Conservation (phyloP, 2,329 filamentous ascomycete genomes). For the Diaporthe sp. region DNA sequence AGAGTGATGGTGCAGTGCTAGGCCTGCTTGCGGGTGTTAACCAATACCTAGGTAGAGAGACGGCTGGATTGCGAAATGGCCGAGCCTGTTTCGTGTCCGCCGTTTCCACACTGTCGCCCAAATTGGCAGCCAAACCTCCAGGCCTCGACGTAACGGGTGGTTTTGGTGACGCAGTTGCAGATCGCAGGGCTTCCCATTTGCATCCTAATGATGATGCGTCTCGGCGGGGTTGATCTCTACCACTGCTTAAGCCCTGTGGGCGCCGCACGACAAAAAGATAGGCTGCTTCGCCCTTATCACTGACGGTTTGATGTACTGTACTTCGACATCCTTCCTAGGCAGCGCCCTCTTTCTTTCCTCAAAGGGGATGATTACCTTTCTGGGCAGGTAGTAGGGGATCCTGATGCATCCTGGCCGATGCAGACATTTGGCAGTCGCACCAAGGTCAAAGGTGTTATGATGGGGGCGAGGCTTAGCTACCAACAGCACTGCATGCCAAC, state of each 20-base stretch:
- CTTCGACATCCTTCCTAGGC: slow-evolving; percentile 13
- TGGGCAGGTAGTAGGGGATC: slow-evolving; percentile 30
- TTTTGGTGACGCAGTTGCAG: slow-evolving; percentile 18
- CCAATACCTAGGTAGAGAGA: not conserved
- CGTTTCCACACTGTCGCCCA: slow-evolving; percentile 16
- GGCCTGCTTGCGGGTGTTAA: not conserved
- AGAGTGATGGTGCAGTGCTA: not conserved
- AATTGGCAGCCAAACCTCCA: not conserved
- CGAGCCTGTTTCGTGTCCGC: slow-evolving; percentile 3
- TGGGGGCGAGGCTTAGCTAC: slow-evolving; percentile 29
- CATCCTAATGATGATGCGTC: slow-evolving; percentile 10
- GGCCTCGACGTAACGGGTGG: not conserved
- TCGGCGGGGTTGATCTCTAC: slow-evolving; percentile 6
- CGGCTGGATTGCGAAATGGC: not conserved
- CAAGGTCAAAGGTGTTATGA: slow-evolving; percentile 12
- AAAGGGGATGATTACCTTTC: slow-evolving; percentile 30
- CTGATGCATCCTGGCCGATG: slow-evolving; percentile 32
- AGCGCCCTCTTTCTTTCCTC: slow-evolving; percentile 2
- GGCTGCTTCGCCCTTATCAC: slow-evolving; percentile 3
- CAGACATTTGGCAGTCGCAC: slow-evolving; percentile 24
- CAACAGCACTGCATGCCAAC: slow-evolving; percentile 24
- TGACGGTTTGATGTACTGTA: slow-evolving; percentile 12
- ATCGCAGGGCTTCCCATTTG: slow-evolving; percentile 8
- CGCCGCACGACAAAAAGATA: not conserved
- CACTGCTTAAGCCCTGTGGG: not conserved